Evolutionary conservation across 495 filamentous ascomycete genomes (phyloP).

Genomic region (Bathelium albidoporum): DNA sequence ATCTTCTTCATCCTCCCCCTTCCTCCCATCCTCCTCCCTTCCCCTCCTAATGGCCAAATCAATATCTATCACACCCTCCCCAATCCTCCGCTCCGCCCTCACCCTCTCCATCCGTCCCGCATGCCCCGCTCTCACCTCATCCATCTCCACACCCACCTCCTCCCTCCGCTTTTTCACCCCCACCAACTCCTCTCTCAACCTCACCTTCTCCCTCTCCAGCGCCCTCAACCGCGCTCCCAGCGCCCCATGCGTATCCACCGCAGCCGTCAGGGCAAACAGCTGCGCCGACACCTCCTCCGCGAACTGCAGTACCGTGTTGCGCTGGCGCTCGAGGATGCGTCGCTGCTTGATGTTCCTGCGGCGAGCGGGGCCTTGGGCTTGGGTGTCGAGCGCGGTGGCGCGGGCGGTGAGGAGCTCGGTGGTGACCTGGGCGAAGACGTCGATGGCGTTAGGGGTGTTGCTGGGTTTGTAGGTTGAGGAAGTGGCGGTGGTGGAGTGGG

Average conservation of each 20-base stretch:
- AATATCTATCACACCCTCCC: slow-evolving; percentile 8
- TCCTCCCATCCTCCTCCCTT: background rate
- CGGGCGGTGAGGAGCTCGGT: slow-evolving; percentile 4
- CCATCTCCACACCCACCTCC: slow-evolving; percentile 31
- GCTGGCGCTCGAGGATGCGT: background rate
- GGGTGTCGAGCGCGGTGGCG: background rate
- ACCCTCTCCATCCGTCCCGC: slow-evolving; percentile 7
- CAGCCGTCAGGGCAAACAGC: slow-evolving; percentile 3
- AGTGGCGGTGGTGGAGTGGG: background rate
- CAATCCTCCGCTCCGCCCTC: slow-evolving; percentile 16
- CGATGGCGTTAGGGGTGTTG: slow-evolving; percentile 6
- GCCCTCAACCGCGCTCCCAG: slow-evolving; percentile 70
- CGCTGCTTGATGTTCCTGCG: background rate
- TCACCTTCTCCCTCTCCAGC: slow-evolving; percentile 87
- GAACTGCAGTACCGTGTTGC: background rate
- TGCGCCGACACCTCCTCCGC: background rate
- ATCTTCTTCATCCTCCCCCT: background rate
- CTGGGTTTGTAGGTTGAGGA: background rate
- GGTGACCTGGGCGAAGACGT: slow-evolving; percentile 7
- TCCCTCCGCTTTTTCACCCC: slow-evolving; percentile 79
- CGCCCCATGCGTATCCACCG: slow-evolving; percentile 15
- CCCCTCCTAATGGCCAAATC: slow-evolving; percentile 3
- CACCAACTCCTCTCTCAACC: slow-evolving; percentile 71
- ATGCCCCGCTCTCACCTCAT: slow-evolving; percentile 19
- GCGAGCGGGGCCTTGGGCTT: background rate